A percentile compares a stretch with the other conserved stretches of the same genome.
phyloP scores from a whole-genome alignment of 2,329 filamentous ascomycete species.

The Teratosphaeria zuluensis region DNA sequence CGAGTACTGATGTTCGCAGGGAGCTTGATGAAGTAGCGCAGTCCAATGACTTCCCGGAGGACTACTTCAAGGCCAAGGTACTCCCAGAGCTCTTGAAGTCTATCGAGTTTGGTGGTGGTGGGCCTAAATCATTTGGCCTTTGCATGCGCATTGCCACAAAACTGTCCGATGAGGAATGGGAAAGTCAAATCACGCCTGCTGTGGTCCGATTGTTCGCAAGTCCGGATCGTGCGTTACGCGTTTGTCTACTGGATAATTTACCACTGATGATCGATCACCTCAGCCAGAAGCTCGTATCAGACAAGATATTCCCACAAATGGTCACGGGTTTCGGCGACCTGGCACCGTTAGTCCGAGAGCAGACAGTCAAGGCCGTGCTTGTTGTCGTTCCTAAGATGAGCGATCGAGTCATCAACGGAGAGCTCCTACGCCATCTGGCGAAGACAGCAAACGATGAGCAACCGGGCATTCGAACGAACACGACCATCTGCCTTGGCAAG shows the following conservation, averaged over 20 bases:
- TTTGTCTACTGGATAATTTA: slow-evolving; percentile 81
- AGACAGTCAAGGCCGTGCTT: slow-evolving; percentile 89
- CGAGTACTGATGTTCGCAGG: slow-evolving; percentile 23
- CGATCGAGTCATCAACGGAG: slow-evolving; percentile 86
- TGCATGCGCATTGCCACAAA: slow-evolving; percentile 88
- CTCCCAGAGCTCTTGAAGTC: slow-evolving; percentile 94
- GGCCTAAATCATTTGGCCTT: slow-evolving; percentile 77
- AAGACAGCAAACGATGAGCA: slow-evolving; percentile 98
- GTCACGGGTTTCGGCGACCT: slow-evolving; percentile 92
- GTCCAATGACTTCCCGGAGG: slow-evolving; percentile 89
- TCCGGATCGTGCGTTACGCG: slow-evolving; percentile 82
- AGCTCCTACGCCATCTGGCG: slow-evolving; percentile 79
- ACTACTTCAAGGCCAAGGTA: slow-evolving; percentile 96
- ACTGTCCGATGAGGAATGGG: slow-evolving; percentile 81
- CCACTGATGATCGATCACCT: slow-evolving; percentile 86
- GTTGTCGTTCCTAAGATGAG: slow-evolving; percentile 81
- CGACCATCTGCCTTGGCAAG: slow-evolving; percentile 92
- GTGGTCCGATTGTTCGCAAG: slow-evolving; percentile 80
- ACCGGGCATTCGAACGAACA: slow-evolving; percentile 93
- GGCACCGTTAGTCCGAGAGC: slow-evolving; percentile 84
- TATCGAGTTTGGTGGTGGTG: slow-evolving; percentile 94
- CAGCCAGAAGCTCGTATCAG: slow-evolving; percentile 79
- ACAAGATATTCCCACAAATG: slow-evolving; percentile 93
- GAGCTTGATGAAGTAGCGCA: slow-evolving; percentile 65
- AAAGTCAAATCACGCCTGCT: slow-evolving; percentile 71